Conservation (phyloP, 2,329 filamentous ascomycete genomes). For the Tolypocladium cylindrosporum region DNA sequence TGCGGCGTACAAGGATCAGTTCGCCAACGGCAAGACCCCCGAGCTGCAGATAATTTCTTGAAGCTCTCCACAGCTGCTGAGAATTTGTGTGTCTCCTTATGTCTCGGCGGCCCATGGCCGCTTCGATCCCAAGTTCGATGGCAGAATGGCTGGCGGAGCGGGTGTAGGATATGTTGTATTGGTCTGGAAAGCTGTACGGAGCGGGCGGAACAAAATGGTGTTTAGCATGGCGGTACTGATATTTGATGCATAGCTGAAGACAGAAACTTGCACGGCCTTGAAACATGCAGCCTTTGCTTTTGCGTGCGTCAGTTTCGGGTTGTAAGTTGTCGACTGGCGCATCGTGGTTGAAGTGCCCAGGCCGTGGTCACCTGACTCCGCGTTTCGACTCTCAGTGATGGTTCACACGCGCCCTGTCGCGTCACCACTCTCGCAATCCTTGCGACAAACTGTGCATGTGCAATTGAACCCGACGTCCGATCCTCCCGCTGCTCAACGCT, state of each 20-base stretch:
- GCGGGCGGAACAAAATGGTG: not conserved
- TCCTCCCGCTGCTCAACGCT: not conserved
- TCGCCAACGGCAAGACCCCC: conserved; percentile 49
- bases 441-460: not conserved
- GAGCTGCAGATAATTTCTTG: conserved; percentile 60
- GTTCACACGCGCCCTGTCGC: not conserved
- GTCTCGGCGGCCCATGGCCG: not conserved
- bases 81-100: not conserved
- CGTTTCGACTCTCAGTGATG: not conserved
- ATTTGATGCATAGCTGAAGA: not conserved
- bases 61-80: not conserved
- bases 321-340: not conserved
- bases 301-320: too few species aligned
- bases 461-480: not conserved
- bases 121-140: not conserved
- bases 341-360: not conserved
- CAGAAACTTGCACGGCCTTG: too few species aligned
- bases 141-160: not conserved
- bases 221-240: not conserved
- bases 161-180: not conserved
- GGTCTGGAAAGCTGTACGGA: not conserved
- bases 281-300: not conserved
- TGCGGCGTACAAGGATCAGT: conserved; percentile 69
- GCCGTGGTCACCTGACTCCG: not conserved
- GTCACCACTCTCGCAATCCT: not conserved